Evolutionary conservation across 2,329 filamentous ascomycete genomes (phyloP).

Genomic region (Colletotrichum sp.): DNA sequence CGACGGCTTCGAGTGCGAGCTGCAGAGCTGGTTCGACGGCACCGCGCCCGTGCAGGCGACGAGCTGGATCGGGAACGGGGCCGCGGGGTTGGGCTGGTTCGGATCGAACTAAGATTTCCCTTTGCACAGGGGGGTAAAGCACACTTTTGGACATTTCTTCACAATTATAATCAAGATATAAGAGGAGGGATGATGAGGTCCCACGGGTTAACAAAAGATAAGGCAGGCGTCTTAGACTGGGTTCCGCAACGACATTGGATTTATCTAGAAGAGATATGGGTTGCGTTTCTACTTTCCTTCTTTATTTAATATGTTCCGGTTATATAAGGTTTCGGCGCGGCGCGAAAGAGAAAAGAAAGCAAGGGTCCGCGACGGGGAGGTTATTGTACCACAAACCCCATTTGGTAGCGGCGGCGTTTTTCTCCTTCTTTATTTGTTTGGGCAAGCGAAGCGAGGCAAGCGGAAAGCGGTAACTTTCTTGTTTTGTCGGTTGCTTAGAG

Average conservation of each 20-base stretch:
- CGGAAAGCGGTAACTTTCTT: not conserved
- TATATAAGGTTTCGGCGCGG: not conserved
- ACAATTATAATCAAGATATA: not conserved
- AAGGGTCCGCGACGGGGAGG: not conserved
- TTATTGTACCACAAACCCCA: not conserved
- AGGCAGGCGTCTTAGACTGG: not conserved
- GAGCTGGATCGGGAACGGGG: conserved; percentile 18
- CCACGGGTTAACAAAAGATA: not conserved
- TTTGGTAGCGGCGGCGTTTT: not conserved
- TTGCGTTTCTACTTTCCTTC: not conserved
- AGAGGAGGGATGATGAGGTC: not conserved
- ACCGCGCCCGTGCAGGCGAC: conserved; percentile 11
- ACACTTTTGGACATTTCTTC: not conserved
- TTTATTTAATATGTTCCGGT: not conserved
- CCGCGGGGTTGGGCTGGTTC: conserved; percentile 14
- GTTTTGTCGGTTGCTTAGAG: not conserved
- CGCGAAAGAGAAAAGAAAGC: not conserved
- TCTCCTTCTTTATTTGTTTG: not conserved
- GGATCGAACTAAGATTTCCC: not conserved
- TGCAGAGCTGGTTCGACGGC: conserved; percentile 35
- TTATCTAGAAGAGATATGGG: not conserved
- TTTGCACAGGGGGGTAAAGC: fast-evolving
- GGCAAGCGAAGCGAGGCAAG: not conserved
- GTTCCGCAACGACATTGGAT: not conserved
- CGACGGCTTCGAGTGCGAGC: conserved; percentile 52